Evolutionary conservation across 169 alveolate species (phyloP), one percentile per base, ranked within the genome.

Genomic region (Amoebophrya sp.): DNA sequence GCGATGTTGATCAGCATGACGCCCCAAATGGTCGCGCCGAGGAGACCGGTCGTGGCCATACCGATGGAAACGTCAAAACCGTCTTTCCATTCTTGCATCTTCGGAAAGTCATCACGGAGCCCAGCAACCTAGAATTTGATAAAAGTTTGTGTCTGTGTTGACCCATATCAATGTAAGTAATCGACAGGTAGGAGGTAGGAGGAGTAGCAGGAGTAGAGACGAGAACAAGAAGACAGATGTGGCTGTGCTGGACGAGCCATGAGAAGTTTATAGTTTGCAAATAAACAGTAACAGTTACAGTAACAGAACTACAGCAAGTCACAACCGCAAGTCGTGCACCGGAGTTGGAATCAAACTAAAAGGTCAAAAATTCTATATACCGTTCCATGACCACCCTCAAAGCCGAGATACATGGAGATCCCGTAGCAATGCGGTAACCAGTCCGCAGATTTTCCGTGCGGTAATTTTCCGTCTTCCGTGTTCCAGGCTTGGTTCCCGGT

Each of bases 1-100:
- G 83, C 83, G 83, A 66, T 66, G 83, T 66, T 66, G 83, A 66
- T 66, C 7, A 66, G 83, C 83, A 66, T 66, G 39, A 66, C 83
- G 29, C 83, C 83, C 83, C 83, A 66, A n/a, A 66, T 66, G 83
- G 83, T 66, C 10, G 83, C 83, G 35, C 83, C 83, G 29, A 66
- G 83, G 7, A 66, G 35, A n/a, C 83, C 83, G 7, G 83, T 66
- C 32, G 83, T 66, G 35, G 83, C 83, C 83, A 66, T 66, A 25
- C 83, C 83, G 1, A 66, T 66, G 29, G 83, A 18, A 25, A 66
- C 83, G 83, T 66, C 83, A 25, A 66, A 66, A 2, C 83, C 83
- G 10, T 66, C 83, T 25, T 66, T 66, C 83, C 83, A 66, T 12
- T 66, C 83, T 25, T 66, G 83, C 83, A 66, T 66, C 83, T 66